Evolutionary conservation across 2,329 filamentous ascomycete genomes (phyloP).

Genomic region (Chaetomium strumarium): DNA sequence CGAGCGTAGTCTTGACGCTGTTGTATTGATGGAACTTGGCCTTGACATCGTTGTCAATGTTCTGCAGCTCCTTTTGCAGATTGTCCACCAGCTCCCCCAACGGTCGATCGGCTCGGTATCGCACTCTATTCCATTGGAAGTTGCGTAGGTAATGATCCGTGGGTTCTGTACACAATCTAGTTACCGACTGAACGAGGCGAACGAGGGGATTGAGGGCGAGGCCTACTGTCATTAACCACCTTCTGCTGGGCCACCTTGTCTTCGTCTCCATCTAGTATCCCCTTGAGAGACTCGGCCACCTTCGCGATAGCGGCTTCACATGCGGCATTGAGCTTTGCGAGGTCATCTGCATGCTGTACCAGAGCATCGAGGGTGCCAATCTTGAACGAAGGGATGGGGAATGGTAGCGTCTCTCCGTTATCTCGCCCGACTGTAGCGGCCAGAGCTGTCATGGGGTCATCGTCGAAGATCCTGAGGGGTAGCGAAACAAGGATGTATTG

Average conservation of each 20-base stretch:
- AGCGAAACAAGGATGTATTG: conserved; percentile 88
- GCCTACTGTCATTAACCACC: conserved; percentile 86
- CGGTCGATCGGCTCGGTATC: conserved; percentile 89
- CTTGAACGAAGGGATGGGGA: conserved; percentile 90
- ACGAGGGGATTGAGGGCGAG: not conserved
- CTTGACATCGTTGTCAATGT: conserved; percentile 94
- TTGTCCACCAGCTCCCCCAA: conserved; percentile 81
- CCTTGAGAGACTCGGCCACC: conserved; percentile 77
- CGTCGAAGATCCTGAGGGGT: conserved; percentile 78
- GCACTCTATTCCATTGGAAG: conserved; percentile 96
- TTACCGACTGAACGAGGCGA: not conserved
- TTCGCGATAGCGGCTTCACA: conserved; percentile 82
- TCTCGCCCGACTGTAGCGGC: conserved; percentile 66
- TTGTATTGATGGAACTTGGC: conserved; percentile 94
- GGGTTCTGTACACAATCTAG: conserved; percentile 59
- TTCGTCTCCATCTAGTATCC: conserved; percentile 77
- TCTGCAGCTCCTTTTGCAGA: conserved; percentile 87
- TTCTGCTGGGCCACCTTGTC: conserved; percentile 80
- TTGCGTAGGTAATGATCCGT: conserved; percentile 85
- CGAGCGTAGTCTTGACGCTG: conserved; percentile 77
- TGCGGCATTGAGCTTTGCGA: conserved; percentile 75
- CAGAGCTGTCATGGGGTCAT: conserved; percentile 75
- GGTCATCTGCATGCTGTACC: conserved; percentile 92
- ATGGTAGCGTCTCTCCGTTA: conserved; percentile 68
- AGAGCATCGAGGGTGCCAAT: conserved; percentile 93